A percentile compares a stretch with the other conserved stretches of the same genome.
phyloP scores from a whole-genome alignment of 257 asterid species.

The Ligustrum vulgare region DNA sequence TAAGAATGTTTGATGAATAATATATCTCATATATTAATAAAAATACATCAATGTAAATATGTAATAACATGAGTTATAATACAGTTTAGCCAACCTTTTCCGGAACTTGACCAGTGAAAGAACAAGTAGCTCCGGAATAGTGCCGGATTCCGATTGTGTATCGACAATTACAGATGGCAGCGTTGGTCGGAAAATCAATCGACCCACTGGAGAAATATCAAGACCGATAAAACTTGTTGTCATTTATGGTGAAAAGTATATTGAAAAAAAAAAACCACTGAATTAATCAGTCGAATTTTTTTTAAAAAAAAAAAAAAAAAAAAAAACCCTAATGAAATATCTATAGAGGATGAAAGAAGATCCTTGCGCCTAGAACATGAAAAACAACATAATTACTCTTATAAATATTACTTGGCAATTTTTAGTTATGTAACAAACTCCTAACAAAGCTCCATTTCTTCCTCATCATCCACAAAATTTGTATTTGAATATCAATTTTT shows the following conservation, averaged over 20 bases:
- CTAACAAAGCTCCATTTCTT: constrained; percentile 24
- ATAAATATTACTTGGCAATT: background rate
- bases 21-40: background rate
- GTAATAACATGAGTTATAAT: too few relatives aligned
- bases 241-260: constrained; percentile 57
- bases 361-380: background rate
- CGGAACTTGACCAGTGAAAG: constrained; percentile 47
- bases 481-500: constrained; percentile 17
- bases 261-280: background rate
- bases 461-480: constrained; percentile 14
- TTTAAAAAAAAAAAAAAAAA: too few relatives aligned
- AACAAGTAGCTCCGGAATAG: constrained; percentile 34
- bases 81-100: constrained; percentile 42
- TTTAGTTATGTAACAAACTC: constrained; percentile 29
- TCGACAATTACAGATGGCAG: constrained; percentile 17
- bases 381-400: background rate
- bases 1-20: background rate
- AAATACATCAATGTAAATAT: too few relatives aligned
- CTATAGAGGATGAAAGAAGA: background rate
- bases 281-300: background rate
- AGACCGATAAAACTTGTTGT: constrained; percentile 51
- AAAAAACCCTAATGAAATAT: background rate
- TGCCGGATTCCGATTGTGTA: constrained; percentile 45
- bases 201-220: constrained; percentile 30
- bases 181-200: constrained; percentile 29